These are phyloP conservation scores for Canariomyces notabilis DNA, from an alignment of 2,329 filamentous ascomycete genomes.

Conservation along the genomic window DNA sequence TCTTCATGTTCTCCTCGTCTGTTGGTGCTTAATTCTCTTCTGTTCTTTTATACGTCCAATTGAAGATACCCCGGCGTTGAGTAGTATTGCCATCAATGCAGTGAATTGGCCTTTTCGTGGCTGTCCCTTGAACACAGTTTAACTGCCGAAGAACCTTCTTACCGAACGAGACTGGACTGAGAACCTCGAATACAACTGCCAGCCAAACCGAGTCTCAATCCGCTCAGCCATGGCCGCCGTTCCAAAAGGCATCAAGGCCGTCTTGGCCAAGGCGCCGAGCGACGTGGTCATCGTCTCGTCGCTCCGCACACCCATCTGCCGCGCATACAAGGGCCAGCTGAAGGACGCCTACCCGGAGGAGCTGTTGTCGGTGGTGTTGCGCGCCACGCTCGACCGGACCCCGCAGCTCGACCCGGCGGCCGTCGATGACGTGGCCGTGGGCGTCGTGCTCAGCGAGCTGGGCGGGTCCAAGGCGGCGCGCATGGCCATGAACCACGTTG, in stretches of 20 bases:
- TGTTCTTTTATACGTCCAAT: not conserved
- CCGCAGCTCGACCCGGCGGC: constrained; percentile 64
- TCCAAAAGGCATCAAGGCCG: constrained; percentile 64
- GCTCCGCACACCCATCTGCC: constrained; percentile 81
- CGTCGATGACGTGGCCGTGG: constrained; percentile 78
- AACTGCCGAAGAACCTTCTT: constrained; percentile 10
- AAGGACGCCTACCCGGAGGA: constrained; percentile 90
- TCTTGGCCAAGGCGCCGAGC: constrained; percentile 71
- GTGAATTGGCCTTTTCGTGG: not conserved
- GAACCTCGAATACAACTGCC: not conserved
- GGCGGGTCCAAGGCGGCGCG: constrained; percentile 86
- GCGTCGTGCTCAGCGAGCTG: constrained; percentile 85
- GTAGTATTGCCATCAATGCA: not conserved
- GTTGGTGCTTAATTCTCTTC: not conserved
- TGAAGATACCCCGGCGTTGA: constrained; percentile 11
- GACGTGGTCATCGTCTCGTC: constrained; percentile 87
- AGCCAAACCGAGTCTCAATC: not conserved
- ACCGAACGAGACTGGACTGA: not conserved
- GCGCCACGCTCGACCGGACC: constrained; percentile 65
- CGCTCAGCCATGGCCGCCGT: constrained; percentile 27
- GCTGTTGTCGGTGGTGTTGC: constrained; percentile 64
- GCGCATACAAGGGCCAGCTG: constrained; percentile 75
- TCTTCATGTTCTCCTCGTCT: constrained; percentile 3
- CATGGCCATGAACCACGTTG: constrained; percentile 84
- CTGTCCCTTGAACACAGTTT: not conserved